These are phyloP conservation scores for Clathrus columnatus DNA, from an alignment of 768 basidiomycete species.

Conservation along the genomic window DNA sequence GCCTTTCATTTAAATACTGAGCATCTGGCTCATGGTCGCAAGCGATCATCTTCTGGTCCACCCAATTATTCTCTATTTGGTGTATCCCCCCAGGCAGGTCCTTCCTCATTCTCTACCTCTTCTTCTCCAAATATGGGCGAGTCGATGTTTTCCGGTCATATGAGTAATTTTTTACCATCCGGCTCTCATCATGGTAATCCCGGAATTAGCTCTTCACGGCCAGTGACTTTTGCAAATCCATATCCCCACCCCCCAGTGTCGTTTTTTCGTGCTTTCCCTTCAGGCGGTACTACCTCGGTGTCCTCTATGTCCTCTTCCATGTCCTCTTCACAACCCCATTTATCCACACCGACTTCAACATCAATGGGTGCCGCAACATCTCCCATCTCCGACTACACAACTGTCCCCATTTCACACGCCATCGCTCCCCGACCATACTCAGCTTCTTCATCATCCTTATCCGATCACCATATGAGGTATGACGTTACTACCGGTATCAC, in stretches of 20 bases:
- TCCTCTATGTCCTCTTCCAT: not conserved
- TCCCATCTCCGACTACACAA: conserved; percentile 3
- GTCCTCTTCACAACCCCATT: not conserved
- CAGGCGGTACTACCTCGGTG: not conserved
- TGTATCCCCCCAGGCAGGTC: not conserved
- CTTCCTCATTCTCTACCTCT: not conserved
- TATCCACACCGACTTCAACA: not conserved
- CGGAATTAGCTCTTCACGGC: not conserved
- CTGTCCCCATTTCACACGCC: conserved; percentile 14
- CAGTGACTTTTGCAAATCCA: not conserved
- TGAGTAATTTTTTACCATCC: no score
- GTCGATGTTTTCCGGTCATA: no score
- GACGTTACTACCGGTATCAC: conserved; percentile 17
- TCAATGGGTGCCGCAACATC: not conserved
- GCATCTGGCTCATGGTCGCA: conserved; percentile 17
- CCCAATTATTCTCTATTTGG: conserved; percentile 4
- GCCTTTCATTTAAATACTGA: conserved; percentile 15
- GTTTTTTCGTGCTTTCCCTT: conserved; percentile 1
- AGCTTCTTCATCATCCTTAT: conserved; percentile 4
- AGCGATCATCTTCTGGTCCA: conserved; percentile 26
- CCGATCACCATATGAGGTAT: conserved; percentile 15
- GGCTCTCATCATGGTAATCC: not conserved
- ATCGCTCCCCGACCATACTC: conserved; percentile 8
- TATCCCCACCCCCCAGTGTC: not conserved
- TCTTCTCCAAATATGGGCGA: no score